These are phyloP conservation scores for Microsporum canis DNA, from an alignment of 2,329 filamentous ascomycete genomes.

Conservation along the genomic window DNA sequence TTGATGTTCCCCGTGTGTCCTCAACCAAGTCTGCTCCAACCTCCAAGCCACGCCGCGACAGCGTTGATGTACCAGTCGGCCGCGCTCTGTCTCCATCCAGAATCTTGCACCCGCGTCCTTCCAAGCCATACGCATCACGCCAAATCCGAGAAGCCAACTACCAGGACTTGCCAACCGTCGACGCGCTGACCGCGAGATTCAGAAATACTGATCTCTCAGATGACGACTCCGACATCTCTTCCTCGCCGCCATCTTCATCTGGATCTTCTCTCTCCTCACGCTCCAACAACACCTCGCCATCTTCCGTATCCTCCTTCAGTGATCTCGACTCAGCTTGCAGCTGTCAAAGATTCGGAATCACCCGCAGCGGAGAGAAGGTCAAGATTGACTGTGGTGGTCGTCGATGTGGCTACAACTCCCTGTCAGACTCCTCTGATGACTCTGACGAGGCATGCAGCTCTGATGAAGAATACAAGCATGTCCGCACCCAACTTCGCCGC, in stretches of 20 bases:
- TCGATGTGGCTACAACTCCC: constrained; percentile 65
- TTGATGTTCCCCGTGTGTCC: constrained; percentile 66
- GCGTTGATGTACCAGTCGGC: constrained; percentile 64
- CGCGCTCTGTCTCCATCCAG: constrained; percentile 77
- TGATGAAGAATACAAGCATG: constrained; percentile 31
- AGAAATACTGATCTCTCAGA: constrained; percentile 57
- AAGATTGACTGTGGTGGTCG: constrained; percentile 90
- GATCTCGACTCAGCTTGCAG: constrained; percentile 58
- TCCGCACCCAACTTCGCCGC: constrained; percentile 25
- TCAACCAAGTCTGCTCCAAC: constrained; percentile 32
- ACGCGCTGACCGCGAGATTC: constrained; percentile 70
- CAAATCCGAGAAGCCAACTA: constrained; percentile 77
- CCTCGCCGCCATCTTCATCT: constrained; percentile 58
- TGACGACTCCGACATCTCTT: constrained; percentile 61
- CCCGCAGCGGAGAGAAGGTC: constrained; percentile 80
- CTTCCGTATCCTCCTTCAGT: constrained; percentile 54
- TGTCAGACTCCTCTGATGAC: constrained; percentile 36
- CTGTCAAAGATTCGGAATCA: constrained; percentile 95
- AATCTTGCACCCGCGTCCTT: constrained; percentile 83
- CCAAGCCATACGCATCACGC: constrained; percentile 76
- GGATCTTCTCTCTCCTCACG: constrained; percentile 62
- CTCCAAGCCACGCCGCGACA: constrained; percentile 33
- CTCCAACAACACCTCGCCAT: constrained; percentile 47
- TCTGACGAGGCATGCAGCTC: constrained; percentile 55
- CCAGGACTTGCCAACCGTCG: constrained; percentile 58